phyloP scores from a whole-genome alignment of 176 grass and related monocot genomes.

The Echinochloa phyllopogon region DNA sequence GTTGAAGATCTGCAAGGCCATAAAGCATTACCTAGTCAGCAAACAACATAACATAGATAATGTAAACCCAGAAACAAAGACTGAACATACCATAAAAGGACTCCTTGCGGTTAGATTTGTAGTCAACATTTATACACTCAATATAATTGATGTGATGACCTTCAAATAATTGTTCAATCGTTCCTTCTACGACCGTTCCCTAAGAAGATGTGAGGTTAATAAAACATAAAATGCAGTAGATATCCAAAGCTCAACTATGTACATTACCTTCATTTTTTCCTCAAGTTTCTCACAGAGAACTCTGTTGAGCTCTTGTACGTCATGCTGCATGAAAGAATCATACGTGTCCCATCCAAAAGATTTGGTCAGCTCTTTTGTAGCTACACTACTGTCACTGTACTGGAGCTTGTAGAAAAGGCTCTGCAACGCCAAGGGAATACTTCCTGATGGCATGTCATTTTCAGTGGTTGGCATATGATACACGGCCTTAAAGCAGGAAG shows the following conservation, averaged over 20 bases:
- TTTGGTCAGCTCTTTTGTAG: constrained; percentile 96
- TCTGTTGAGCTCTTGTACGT: constrained; percentile 93
- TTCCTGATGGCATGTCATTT: constrained; percentile 92
- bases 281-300: constrained; percentile 96
- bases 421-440: constrained; percentile 90
- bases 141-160: constrained; percentile 96
- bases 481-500: constrained; percentile 61
- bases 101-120: constrained; percentile 88
- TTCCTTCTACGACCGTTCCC: constrained; percentile 95
- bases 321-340: constrained; percentile 99
- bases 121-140: constrained; percentile 93
- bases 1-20: constrained; percentile 78
- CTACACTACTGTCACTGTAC: constrained; percentile 87
- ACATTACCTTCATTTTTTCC: constrained; percentile 89
- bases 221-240: constrained; percentile 19
- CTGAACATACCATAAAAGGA: constrained; percentile 80
- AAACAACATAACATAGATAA: constrained; percentile 29
- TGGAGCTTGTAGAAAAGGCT: constrained; percentile 96
- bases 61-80: constrained; percentile 43
- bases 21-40: constrained; percentile 31
- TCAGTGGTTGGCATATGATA: constrained; percentile 99
- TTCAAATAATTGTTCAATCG: constrained; percentile 92
- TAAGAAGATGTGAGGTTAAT: constrained; percentile 51
- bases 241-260: constrained; percentile 30
- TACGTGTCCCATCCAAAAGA: constrained; percentile 99